Percentiles rank a stretch among this genome's conserved stretches.
Evolutionary conservation across 805 yeast species (phyloP).

Genomic region (Ogataea wickerhamii): DNA sequence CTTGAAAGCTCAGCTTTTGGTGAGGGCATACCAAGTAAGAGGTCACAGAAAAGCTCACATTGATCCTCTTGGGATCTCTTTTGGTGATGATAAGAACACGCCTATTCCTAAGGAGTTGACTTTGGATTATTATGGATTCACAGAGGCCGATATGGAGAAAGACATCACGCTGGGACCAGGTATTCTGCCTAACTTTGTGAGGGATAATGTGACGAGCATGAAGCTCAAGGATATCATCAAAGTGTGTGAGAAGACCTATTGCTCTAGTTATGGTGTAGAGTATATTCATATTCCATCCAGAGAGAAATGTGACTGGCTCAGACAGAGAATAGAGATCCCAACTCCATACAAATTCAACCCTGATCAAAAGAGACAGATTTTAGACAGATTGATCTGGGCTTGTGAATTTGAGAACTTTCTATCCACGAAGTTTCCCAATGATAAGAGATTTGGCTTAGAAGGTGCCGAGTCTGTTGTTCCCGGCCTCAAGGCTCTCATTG

Average conservation of each 20-base stretch:
- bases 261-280: conserved; percentile 88
- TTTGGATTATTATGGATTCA: conserved; percentile 86
- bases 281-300: conserved; percentile 96
- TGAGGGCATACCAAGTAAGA: conserved; percentile 97
- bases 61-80: conserved; percentile 91
- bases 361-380: conserved; percentile 93
- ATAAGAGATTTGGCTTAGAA: conserved; percentile 97
- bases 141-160: conserved; percentile 78
- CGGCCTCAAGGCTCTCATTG: conserved; percentile 94
- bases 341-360: conserved; percentile 73
- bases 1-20: conserved; percentile 91
- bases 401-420: conserved; percentile 90
- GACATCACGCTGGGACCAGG: conserved; percentile 95
- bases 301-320: conserved; percentile 96
- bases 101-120: conserved; percentile 82
- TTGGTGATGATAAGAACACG: conserved; percentile 57
- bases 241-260: conserved; percentile 79
- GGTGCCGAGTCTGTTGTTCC: conserved; percentile 98
- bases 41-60: conserved; percentile 95
- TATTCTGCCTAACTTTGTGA: conserved; percentile 86
- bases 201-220: conserved; percentile 54
- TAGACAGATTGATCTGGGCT: conserved; percentile 96
- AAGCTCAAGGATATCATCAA: conserved; percentile 74
- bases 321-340: conserved; percentile 94
- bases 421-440: conserved; percentile 95